These are phyloP conservation scores for Hyaloscypha hepaticicola DNA, from an alignment of 495 filamentous ascomycete species.

Conservation along the genomic window DNA sequence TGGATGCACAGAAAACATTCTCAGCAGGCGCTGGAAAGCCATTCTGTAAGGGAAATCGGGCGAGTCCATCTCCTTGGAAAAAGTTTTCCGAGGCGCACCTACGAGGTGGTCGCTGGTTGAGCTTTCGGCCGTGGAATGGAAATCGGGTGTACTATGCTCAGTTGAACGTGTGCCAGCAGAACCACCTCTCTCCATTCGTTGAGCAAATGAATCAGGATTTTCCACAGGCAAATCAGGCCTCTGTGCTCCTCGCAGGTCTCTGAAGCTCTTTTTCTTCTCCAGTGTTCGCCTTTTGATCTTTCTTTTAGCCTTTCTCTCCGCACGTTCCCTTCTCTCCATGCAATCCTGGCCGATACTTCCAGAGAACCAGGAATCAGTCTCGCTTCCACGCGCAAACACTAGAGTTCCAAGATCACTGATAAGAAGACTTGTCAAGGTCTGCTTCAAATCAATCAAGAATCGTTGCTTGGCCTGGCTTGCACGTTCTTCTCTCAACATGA, in stretches of 20 bases:
- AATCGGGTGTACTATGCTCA: conserved; percentile 19
- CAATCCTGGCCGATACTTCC: conserved; percentile 72
- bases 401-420: conserved; percentile 86
- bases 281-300: conserved; percentile 48
- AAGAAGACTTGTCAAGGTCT: conserved; percentile 78
- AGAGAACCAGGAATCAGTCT: conserved; percentile 90
- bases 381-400: conserved; percentile 81
- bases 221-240: conserved; percentile 19
- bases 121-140: conserved; percentile 17
- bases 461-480: conserved; percentile 44
- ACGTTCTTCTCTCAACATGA: conserved; percentile 47
- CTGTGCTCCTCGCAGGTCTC: conserved; percentile 46
- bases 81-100: conserved; percentile 13
- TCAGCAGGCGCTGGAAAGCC: conserved; percentile 76
- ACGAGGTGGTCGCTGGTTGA: conserved; percentile 22
- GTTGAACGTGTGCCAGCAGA: conserved; percentile 14
- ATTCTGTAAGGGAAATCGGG: conserved; percentile 67
- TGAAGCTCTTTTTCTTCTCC: conserved; percentile 58
- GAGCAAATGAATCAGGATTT: conserved; percentile 9
- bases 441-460: conserved; percentile 75
- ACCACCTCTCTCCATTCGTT: conserved; percentile 21
- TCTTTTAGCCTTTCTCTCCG: conserved; percentile 48
- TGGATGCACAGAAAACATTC: conserved; percentile 85
- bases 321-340: conserved; percentile 68
- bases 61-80: conserved; percentile 36